Conservation (phyloP, 2,329 filamentous ascomycete genomes). For the Hypoxylon sp. region DNA sequence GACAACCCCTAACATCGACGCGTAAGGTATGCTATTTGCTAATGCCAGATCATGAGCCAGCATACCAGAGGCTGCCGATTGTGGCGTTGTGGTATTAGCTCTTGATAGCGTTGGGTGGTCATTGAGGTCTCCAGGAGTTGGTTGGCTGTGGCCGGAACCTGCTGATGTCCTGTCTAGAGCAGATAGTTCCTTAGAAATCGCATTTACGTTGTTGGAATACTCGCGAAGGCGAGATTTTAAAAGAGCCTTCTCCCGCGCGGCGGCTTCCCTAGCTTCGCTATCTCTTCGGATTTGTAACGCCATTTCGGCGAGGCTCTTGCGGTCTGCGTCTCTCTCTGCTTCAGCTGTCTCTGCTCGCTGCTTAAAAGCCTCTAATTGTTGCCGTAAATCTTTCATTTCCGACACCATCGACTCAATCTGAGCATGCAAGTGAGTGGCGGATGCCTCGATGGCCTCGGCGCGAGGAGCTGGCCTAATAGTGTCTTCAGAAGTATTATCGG, state of each 20-base stretch:
- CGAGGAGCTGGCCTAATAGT: constrained; percentile 48
- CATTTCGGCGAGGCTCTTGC: constrained; percentile 88
- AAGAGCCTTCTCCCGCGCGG: constrained; percentile 59
- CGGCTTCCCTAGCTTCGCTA: constrained; percentile 67
- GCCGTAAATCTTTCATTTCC: constrained; percentile 85
- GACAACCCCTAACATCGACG: constrained; percentile 86
- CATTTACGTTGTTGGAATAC: constrained; percentile 43
- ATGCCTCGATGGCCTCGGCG: constrained; percentile 57
- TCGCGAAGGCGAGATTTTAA: constrained; percentile 54
- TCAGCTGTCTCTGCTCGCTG: constrained; percentile 86
- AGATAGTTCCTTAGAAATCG: constrained; percentile 40
- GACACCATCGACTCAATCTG: constrained; percentile 82
- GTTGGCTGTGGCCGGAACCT: constrained; percentile 46
- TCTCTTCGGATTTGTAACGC: constrained; percentile 83
- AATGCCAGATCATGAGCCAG: constrained; percentile 62
- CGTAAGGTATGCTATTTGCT: constrained; percentile 78
- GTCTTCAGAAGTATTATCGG: constrained; percentile 41
- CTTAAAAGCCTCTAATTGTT: constrained; percentile 84
- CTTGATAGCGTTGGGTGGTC: constrained; percentile 63
- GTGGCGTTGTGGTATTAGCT: constrained; percentile 66
- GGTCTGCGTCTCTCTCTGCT: constrained; percentile 78
- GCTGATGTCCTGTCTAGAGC: constrained; percentile 46
- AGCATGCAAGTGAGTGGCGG: constrained; percentile 70
- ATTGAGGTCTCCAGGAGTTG: constrained; percentile 55
- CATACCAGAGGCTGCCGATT: constrained; percentile 58